Conservation (phyloP, 148 eudicot species). For the Fagopyrum esculentum region DNA sequence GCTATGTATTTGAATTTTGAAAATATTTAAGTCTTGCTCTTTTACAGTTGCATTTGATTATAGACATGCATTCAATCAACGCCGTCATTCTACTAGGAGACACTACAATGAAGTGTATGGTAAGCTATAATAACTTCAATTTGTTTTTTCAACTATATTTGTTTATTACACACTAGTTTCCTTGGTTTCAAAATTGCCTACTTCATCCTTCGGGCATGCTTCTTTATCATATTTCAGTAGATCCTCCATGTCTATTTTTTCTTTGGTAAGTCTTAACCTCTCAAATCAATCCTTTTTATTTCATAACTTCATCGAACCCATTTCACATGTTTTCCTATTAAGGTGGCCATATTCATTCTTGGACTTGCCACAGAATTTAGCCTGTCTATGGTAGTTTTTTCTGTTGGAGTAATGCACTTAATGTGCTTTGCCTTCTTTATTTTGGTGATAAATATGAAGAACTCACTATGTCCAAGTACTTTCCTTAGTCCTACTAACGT, state of each 20-base stretch:
- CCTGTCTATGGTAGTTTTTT: conserved; percentile 87
- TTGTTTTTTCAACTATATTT: neutral
- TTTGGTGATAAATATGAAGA: conserved; percentile 63
- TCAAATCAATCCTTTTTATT: neutral
- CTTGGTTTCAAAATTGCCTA: conserved; percentile 81
- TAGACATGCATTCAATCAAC: conserved; percentile 80
- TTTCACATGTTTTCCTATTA: neutral
- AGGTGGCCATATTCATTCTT: conserved; percentile 99
- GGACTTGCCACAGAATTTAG: conserved; percentile 67
- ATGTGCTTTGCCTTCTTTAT: conserved; percentile 71
- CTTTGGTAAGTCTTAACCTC: conserved; percentile 38
- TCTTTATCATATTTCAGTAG: conserved; percentile 71
- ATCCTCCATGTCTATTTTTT: conserved; percentile 54
- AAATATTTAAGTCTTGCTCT: neutral
- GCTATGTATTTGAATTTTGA: neutral
- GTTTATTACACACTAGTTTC: conserved; percentile 48
- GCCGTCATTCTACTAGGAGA: conserved; percentile 76
- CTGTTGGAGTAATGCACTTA: conserved; percentile 67
- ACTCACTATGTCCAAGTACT: conserved; percentile 37
- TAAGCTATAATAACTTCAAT: conserved; percentile 13
- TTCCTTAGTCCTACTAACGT: conserved; percentile 50
- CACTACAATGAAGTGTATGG: conserved; percentile 69
- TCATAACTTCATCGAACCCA: neutral
- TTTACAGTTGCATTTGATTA: conserved; percentile 42
- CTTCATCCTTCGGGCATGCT: conserved; percentile 63